Base-by-base conservation (phyloP, 2,329 filamentous ascomycete species). In the Truncatella angustata region DNA sequence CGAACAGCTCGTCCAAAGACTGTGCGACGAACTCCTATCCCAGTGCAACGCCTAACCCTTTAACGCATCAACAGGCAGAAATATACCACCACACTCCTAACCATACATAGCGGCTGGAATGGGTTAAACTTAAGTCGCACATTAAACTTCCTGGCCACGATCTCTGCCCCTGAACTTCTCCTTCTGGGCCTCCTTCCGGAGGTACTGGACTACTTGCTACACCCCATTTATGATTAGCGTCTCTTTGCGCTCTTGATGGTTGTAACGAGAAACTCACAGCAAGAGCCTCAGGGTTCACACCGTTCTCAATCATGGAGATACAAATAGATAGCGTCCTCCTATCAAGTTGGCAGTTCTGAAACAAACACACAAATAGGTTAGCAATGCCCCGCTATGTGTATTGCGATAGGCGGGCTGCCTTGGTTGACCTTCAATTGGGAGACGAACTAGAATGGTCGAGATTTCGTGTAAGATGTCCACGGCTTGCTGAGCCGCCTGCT, bases 231-330 rank as follows among this genome's bases (percentile, higher is more conserved):
- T 39, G 16, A 45, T 14, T 18, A 40, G n/a, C 16, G 36, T 5
- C 18, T 23, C n/a, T 12, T 3, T n/a, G 9, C 9, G 18, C 18
- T 10, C 20, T 39, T 11, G 3, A 4, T 5, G 4, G 36, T 11
- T 1, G 11, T 16, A 20, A 39, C 16, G 4, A 4, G 5, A 39
- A 20, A 39, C 90, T 66, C 80, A 97, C 94, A 21, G 93, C 92
- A 28, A 99, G 77, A 1, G 93, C 94, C 69, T 97, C 93, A 0
- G 94, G 94, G 66, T 96, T 96, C 26, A 97, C 91, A 12, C 94
- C 94, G 66, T 96, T 96, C 72, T 99, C 94, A 61, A 99, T 95
- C 70, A 99, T 82, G 50, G 91, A 96, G 54, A 97, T 93, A 71
- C 94, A 99, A 57, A 97, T 90, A 3, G 92, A 96, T 16, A 99